Evolutionary conservation across 2,329 filamentous ascomycete species (phyloP).

Genomic region (Salinomyces thailandicus): DNA sequence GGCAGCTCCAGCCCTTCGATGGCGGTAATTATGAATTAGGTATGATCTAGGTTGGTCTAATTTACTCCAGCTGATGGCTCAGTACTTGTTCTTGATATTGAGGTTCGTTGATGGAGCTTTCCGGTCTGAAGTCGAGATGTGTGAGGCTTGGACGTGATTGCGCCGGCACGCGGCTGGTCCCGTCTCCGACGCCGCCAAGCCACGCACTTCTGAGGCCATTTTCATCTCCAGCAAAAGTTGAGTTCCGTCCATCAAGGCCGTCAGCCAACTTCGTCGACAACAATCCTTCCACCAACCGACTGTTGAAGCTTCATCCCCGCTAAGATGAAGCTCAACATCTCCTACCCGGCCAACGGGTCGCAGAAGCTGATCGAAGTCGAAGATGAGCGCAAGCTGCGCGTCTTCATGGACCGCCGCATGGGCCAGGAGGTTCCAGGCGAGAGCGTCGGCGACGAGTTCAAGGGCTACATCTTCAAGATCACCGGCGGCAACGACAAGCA

Average conservation of each 20-base stretch:
- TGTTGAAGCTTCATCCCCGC: constrained; percentile 8
- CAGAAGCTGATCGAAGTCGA: constrained; percentile 99
- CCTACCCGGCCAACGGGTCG: constrained; percentile 97
- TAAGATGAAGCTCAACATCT: constrained; percentile 65
- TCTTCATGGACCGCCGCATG: constrained; percentile 99
- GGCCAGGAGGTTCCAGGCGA: constrained; percentile 87
- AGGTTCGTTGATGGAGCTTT: no score
- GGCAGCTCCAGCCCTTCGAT: no score
- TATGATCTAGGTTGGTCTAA: no score
- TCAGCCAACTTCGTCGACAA: background rate
- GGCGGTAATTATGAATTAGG: no score
- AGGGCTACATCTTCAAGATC: constrained; percentile 99
- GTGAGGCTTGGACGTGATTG: no score
- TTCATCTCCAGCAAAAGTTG: background rate
- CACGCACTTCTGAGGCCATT: background rate
- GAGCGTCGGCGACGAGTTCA: constrained; percentile 97
- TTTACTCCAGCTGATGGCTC: no score
- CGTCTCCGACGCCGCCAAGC: background rate
- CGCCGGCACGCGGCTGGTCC: no score
- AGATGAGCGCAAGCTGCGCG: constrained; percentile 97
- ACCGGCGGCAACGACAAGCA: constrained; percentile 99
- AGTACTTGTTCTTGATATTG: no score
- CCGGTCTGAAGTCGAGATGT: no score
- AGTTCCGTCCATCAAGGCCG: background rate
- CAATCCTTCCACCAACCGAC: background rate